Evolutionary conservation across 495 filamentous ascomycete species (phyloP).

Genomic region (Neurospora cerealis): DNA sequence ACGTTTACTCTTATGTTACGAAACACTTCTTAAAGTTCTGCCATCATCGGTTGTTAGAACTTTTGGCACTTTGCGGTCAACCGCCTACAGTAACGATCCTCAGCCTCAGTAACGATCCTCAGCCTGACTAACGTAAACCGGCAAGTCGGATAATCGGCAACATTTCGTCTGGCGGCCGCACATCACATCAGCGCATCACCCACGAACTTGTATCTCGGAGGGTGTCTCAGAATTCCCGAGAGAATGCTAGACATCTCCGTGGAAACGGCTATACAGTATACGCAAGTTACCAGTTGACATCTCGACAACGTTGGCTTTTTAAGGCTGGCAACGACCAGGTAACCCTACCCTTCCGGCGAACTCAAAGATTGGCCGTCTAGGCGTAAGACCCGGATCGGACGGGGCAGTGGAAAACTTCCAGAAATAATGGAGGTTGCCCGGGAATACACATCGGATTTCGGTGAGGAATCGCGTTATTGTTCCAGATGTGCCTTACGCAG

Average conservation of each 20-base stretch:
- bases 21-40: neutral
- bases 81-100: neutral
- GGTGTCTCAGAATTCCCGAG: neutral
- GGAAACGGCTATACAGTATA: neutral
- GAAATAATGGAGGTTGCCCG: neutral
- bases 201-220: neutral
- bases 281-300: neutral
- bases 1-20: neutral
- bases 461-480: neutral
- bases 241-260: neutral
- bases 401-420: neutral
- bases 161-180: neutral
- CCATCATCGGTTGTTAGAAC: neutral
- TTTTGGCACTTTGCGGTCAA: neutral
- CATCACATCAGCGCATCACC: neutral
- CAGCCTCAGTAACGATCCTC: neutral
- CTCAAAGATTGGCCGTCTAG: neutral
- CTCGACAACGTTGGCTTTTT: neutral
- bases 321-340: neutral
- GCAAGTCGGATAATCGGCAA: neutral
- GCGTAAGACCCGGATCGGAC: neutral
- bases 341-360: neutral
- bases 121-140: neutral
- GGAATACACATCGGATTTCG: neutral
- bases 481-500: neutral